phyloP scores from a whole-genome alignment of 2,329 filamentous ascomycete genomes.

The Fusarium tricinctum region DNA sequence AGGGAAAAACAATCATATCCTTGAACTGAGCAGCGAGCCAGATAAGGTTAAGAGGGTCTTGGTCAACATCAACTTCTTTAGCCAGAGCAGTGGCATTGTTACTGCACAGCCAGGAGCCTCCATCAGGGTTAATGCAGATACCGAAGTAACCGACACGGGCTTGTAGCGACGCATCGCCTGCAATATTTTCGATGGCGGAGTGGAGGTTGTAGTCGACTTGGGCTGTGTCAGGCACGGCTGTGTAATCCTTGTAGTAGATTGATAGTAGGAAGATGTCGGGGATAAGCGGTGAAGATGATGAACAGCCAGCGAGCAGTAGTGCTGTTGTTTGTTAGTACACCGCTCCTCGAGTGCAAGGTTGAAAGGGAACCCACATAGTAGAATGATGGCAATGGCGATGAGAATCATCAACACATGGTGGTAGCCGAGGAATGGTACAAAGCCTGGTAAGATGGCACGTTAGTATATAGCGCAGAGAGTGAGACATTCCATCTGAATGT shows the following conservation, averaged over 20 bases:
- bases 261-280: constrained; percentile 97
- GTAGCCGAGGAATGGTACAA: constrained; percentile 78
- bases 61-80: constrained; percentile 87
- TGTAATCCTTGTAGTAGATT: constrained; percentile 94
- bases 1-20: constrained; percentile 98
- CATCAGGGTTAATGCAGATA: constrained; percentile 94
- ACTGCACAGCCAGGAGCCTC: constrained; percentile 92
- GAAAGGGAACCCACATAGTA: constrained; percentile 81
- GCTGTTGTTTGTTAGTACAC: constrained; percentile 65
- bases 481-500: constrained; percentile 37
- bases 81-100: constrained; percentile 96
- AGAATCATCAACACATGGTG: constrained; percentile 97
- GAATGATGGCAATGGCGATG: constrained; percentile 92
- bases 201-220: constrained; percentile 93
- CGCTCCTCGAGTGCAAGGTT: not conserved
- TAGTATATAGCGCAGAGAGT: constrained; percentile 29
- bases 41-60: constrained; percentile 96
- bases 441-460: constrained; percentile 61
- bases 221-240: constrained; percentile 82
- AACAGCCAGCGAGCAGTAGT: constrained; percentile 93
- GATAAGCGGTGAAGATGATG: constrained; percentile 94
- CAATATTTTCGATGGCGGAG: constrained; percentile 89
- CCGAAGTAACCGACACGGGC: constrained; percentile 98
- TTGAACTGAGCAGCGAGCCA: constrained; percentile 99
- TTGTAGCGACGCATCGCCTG: constrained; percentile 84